Base-by-base conservation (phyloP, 2,329 filamentous ascomycete species). In the Ceratocystis papillata region DNA sequence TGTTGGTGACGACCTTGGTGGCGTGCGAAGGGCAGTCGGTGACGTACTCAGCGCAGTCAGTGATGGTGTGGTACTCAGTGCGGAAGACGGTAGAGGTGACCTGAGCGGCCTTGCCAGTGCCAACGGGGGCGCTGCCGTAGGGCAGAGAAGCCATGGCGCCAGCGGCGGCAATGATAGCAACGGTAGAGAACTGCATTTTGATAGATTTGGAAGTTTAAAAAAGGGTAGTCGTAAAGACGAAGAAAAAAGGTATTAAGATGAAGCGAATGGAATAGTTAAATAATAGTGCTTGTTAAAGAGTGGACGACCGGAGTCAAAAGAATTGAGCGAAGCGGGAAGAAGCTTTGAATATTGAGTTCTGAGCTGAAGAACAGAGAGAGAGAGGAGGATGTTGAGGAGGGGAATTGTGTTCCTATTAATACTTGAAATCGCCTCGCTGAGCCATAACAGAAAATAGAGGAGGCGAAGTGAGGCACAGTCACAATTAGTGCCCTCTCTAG, bases 1-100 rank as follows among this genome's bases (percentile, higher is more conserved):
- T 75, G 73, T 75, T 72, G 65, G 76, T 78, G 57, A 70, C 69
- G 65, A 75, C 67, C 67, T 74, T 71, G 67, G 73, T 76, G 72
- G 73, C 73, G 70, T 72, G 73, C 45, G 75, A 74, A 68, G 81
- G 81, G 81, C 86, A 88, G 83, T 87, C 73, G 74, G 82, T 80
- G 72, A 87, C 83, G 68, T 79, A 79, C 62, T 83, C 77, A 67
- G 76, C 79, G 79, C 84, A 87, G 68, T 79, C 79, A 73, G 81
- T 86, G 80, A 86, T 77, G 76, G 83, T 86, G 71, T 82, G 76
- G 72, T 82, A 75, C 74, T 80, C 76, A 72, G 83, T 85, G 74
- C 78, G 74, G 79, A 80, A 84, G 77, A 82, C 77, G 73, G 82
- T 80, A 64, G 74, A 75, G 70, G 78, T 77, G 66, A 76, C 77